Conservation (phyloP, 768 basidiomycete genomes). For the Piloderma croceum region DNA sequence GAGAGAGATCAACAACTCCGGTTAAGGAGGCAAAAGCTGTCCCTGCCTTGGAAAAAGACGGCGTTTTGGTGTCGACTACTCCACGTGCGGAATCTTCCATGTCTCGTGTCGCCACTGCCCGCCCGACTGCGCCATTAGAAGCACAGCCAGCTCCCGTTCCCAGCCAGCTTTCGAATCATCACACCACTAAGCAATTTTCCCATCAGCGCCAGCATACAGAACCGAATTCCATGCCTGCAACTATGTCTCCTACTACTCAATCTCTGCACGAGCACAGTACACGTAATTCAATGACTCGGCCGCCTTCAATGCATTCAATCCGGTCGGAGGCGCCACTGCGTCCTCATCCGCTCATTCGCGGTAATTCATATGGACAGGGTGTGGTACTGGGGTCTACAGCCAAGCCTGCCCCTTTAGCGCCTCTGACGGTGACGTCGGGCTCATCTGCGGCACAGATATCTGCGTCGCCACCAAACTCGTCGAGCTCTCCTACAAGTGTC, state of each 20-base stretch:
- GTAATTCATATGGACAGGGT: slow-evolving; percentile 56
- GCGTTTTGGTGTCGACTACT: not conserved
- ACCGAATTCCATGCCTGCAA: too few species aligned
- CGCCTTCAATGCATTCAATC: slow-evolving; percentile 61
- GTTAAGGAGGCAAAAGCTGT: slow-evolving; percentile 17
- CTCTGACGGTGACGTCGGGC: slow-evolving; percentile 56
- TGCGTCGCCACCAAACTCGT: slow-evolving; percentile 13
- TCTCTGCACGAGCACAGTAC: slow-evolving; percentile 17
- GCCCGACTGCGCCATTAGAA: too few species aligned
- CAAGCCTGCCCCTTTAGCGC: slow-evolving; percentile 49
- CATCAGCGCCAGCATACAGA: too few species aligned
- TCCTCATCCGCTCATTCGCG: slow-evolving; percentile 75
- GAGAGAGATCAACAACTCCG: slow-evolving; percentile 33
- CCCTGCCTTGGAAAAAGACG: too few species aligned
- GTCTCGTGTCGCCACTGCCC: too few species aligned
- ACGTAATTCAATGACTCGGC: slow-evolving; percentile 45
- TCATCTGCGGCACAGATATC: slow-evolving; percentile 35
- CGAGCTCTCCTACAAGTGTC: slow-evolving; percentile 35
- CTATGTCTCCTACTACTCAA: too few species aligned
- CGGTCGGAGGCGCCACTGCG: slow-evolving; percentile 33
- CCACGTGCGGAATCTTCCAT: not conserved
- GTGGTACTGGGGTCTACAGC: too few species aligned
- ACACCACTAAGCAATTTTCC: too few species aligned
- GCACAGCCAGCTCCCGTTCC: too few species aligned
- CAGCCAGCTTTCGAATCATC: too few species aligned